Evolutionary conservation across 1,284 basidiomycete genomes (phyloP), one percentile per base, ranked within the genome.

Genomic region (Cutaneotrichosporon sp.): DNA sequence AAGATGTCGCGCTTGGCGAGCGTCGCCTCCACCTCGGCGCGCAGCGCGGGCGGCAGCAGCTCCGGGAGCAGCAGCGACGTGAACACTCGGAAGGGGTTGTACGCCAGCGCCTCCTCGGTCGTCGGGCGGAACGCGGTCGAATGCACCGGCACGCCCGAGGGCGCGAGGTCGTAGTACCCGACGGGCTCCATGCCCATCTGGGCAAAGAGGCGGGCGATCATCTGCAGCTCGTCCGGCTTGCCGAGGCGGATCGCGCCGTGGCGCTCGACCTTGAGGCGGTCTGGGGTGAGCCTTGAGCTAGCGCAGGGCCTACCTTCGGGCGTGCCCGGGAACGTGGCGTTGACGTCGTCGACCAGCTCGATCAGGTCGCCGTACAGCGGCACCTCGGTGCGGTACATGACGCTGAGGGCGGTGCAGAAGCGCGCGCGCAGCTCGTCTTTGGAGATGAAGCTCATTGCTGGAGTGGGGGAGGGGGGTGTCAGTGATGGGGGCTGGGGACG

Each of bases 221-320:
- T 72, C 16, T 59, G 45, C 1, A 82, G 72, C 66, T 82, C 81
- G 13, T 69, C 56, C 0, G 72, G 65, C 20, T 74, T 81, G 25
- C 81, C 81, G 1, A 82, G 73, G 9, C 81, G 76, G 59, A 82
- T 81, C 0, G 81, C 81, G 10, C 81, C 80, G 63, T 82, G 81
- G 47, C 80, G 68, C 64, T 81, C 81, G 36, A 79, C 74, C 25
- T 69, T 70, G 31, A 82, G 69, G 9, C 81, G 70, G 36, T 77
- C 79, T 72, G 65, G 3, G 5, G 53, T 63, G 7, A 63, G 62
- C 38, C 1, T 22, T 20, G 20, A 25, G 22, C 5, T 9, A n/a
- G 27, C 3, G 27, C 16, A 5, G 9, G 3, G 52, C 64, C 25
- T 56, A 66, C 61, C 61, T 42, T 64, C 62, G 0, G 59, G 57